phyloP scores from a whole-genome alignment of 768 basidiomycete species.

The Lepiota venenata region DNA sequence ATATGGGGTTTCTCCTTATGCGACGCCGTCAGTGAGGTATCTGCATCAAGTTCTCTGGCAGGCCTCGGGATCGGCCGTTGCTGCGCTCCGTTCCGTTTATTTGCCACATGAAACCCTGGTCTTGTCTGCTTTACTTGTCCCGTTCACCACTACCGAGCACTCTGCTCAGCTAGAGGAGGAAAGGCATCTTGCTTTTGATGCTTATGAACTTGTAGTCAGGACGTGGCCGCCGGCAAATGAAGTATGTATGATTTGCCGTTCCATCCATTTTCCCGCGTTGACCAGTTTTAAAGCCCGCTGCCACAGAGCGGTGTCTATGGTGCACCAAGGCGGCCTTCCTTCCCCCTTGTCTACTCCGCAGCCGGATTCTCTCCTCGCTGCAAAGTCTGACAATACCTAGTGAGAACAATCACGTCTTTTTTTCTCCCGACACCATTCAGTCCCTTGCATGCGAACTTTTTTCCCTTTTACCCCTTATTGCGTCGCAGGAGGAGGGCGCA shows the following conservation, averaged over 20 bases:
- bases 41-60: slow-evolving; percentile 46
- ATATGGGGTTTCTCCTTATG: not conserved
- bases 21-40: slow-evolving; percentile 35
- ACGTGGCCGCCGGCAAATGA: slow-evolving; percentile 57
- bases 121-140: slow-evolving; percentile 52
- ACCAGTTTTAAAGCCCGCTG: slow-evolving; percentile 28
- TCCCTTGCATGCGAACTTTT: slow-evolving; percentile 52
- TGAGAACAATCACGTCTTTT: slow-evolving; percentile 37
- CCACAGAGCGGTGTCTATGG: slow-evolving; percentile 65
- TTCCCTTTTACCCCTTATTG: slow-evolving; percentile 41
- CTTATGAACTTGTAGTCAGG: slow-evolving; percentile 55
- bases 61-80: slow-evolving; percentile 31
- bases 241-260: slow-evolving; percentile 29
- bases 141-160: slow-evolving; percentile 43
- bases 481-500: slow-evolving; percentile 14
- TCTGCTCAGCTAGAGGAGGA: slow-evolving; percentile 45
- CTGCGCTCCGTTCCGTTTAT: slow-evolving; percentile 21
- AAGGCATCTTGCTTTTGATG: slow-evolving; percentile 50
- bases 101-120: slow-evolving; percentile 60
- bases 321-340: slow-evolving; percentile 60
- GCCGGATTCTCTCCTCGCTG: slow-evolving; percentile 48
- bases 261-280: not conserved
- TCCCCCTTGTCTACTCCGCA: slow-evolving; percentile 36
- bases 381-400: slow-evolving; percentile 41
- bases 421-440: slow-evolving; percentile 44